Evolutionary conservation across 495 filamentous ascomycete species (phyloP).

Genomic region (Glarea lozoyensis): DNA sequence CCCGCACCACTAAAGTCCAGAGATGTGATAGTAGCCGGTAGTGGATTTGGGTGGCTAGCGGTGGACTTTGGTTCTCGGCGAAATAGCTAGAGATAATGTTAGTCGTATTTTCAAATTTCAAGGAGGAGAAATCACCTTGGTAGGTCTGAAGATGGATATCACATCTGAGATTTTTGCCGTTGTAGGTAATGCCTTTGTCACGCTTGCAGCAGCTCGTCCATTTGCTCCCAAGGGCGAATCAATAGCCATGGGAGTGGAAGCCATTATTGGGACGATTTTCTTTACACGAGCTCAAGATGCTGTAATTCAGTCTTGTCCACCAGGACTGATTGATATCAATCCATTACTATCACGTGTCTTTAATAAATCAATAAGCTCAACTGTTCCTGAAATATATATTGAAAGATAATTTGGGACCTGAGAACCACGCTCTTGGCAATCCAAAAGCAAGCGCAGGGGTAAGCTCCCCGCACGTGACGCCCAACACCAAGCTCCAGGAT

Average conservation of each 20-base stretch:
- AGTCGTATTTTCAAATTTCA: neutral
- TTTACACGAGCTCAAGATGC: too few relatives aligned
- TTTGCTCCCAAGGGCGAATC: slow-evolving; percentile 28
- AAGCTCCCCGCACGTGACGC: too few relatives aligned
- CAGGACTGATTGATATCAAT: too few relatives aligned
- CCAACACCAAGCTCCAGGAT: too few relatives aligned
- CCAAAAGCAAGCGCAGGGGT: too few relatives aligned
- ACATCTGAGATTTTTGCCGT: slow-evolving; percentile 37
- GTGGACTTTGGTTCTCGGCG: slow-evolving; percentile 2
- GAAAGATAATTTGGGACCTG: too few relatives aligned
- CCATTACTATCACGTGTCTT: too few relatives aligned
- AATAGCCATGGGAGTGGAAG: slow-evolving; percentile 44
- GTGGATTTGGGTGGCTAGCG: slow-evolving; percentile 10
- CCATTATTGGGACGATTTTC: slow-evolving; percentile 34
- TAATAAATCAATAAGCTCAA: too few relatives aligned
- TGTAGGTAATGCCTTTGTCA: slow-evolving; percentile 25
- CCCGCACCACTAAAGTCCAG: slow-evolving; percentile 95
- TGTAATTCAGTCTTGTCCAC: too few relatives aligned
- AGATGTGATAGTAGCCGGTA: slow-evolving; percentile 43
- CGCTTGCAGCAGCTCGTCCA: slow-evolving; percentile 8
- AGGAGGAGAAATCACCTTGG: slow-evolving; percentile 31
- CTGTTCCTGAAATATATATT: too few relatives aligned
- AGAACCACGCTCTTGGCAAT: too few relatives aligned
- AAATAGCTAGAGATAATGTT: slow-evolving; percentile 5
- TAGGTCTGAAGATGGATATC: slow-evolving; percentile 38